phyloP scores from a whole-genome alignment of 2,329 filamentous ascomycete genomes.

The Colletotrichum spaethianum region DNA sequence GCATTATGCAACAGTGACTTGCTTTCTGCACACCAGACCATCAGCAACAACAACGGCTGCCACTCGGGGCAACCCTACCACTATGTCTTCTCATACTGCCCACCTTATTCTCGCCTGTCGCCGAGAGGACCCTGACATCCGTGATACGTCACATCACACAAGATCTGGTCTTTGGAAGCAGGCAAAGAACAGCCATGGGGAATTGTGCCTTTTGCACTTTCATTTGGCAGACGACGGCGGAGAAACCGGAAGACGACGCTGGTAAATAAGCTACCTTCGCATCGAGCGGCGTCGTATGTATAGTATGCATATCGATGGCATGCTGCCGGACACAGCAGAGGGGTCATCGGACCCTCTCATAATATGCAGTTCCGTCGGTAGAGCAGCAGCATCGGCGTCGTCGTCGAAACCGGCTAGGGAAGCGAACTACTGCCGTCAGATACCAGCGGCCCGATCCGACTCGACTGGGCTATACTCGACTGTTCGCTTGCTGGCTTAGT shows the following conservation, averaged over 20 bases:
- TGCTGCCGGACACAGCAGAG: constrained; percentile 16
- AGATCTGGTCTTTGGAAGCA: constrained; percentile 59
- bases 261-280: constrained; percentile 12
- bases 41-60: constrained; percentile 28
- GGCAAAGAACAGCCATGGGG: constrained; percentile 47
- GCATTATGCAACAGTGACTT: constrained; percentile 33
- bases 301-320: constrained; percentile 27
- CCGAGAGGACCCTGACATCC: constrained; percentile 44
- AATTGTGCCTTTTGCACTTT: constrained; percentile 44
- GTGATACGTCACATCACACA: constrained; percentile 66
- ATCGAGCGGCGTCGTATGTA: constrained; percentile 12
- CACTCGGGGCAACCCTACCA: constrained; percentile 10
- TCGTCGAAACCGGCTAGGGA: background rate
- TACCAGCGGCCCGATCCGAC: constrained; percentile 50
- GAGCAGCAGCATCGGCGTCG: background rate
- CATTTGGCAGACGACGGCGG: constrained; percentile 48
- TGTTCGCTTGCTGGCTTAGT: constrained; percentile 23
- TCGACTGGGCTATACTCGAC: constrained; percentile 33
- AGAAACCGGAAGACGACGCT: background rate
- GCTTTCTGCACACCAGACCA: constrained; percentile 36
- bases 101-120: constrained; percentile 7
- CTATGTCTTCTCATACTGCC: constrained; percentile 1
- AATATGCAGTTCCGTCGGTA: constrained; percentile 11
- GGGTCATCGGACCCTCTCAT: constrained; percentile 9
- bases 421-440: constrained; percentile 13